Base-by-base conservation (phyloP, 2,329 filamentous ascomycete genomes). In the Diaporthe caulivora region DNA sequence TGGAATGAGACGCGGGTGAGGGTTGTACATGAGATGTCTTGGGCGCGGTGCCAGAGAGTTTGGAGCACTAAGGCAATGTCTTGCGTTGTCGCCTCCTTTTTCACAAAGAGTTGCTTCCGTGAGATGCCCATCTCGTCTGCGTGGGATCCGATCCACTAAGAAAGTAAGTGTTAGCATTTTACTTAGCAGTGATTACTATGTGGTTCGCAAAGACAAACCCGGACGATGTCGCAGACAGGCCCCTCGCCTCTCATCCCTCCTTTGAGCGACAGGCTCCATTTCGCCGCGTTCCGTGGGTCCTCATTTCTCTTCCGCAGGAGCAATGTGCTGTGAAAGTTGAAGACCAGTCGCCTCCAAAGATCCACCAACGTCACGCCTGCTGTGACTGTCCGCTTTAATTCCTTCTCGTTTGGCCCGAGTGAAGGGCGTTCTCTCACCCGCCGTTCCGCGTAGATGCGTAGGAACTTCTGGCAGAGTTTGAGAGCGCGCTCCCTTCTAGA, bases 41-140 rank as follows among this genome's bases (percentile, higher is more conserved):
- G 40, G 34, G 67, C 53, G 7, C 24, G 34, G 37, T 26, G 24
- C 67, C 67, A 70, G 11, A 70, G 53, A 26, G 40, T 49, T n/a
- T 26, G 31, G 2, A 70, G 40, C 15, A 70, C 8, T 18, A 70
- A 53, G 13, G 49, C 40, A 24, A 70, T 70, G 47, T 70, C 67
- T n/a, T 70, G 40, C 10, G 31, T n/a, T 21, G 53, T 70, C 15
- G 67, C 67, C 21, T 60, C 67, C 54, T 69, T 69, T 24, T 69
- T 69, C 18, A 44, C 31, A 47, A 69, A 69, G 11, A 51, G 24
- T 51, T 69, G 65, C 9, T 55, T 11, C 10, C 9, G 65, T 42
- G 18, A 54, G 37, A 69, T 49, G 8, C 65, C 49, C 51, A 69
- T 42, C 18, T 10, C 26, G 2, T 44, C 49, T 7, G 51, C 21